Evolutionary conservation across 2,329 filamentous ascomycete genomes (phyloP).

Genomic region (Huntiella bhutanensis): DNA sequence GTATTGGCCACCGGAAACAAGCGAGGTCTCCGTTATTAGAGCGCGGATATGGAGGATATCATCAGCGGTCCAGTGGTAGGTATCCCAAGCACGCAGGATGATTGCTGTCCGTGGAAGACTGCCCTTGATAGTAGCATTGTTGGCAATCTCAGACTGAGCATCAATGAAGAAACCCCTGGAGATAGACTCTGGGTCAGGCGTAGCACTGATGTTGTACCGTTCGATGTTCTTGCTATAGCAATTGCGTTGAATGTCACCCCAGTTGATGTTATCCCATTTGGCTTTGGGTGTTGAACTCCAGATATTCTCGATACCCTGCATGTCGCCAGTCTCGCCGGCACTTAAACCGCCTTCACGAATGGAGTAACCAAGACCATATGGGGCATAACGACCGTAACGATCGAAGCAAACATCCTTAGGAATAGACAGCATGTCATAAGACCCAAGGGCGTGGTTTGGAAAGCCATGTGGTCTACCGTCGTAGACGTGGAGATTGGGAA

Average conservation of each 20-base stretch:
- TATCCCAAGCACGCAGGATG: constrained; percentile 66
- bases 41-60: constrained; percentile 68
- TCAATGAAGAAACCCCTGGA: constrained; percentile 34
- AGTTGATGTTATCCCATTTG: constrained; percentile 59
- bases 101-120: constrained; percentile 49
- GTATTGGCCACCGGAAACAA: constrained; percentile 72
- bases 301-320: constrained; percentile 58
- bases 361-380: constrained; percentile 81
- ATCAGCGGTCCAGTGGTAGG: constrained; percentile 60
- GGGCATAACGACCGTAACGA: constrained; percentile 67
- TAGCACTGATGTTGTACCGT: constrained; percentile 25
- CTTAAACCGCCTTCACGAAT: constrained; percentile 60
- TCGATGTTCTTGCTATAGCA: constrained; percentile 60
- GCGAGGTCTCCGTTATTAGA: constrained; percentile 61
- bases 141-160: constrained; percentile 15
- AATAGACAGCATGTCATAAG: constrained; percentile 60
- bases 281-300: constrained; percentile 56
- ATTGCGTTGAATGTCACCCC: constrained; percentile 57
- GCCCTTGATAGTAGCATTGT: constrained; percentile 5
- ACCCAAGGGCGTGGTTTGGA: constrained; percentile 71
- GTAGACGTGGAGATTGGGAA: constrained; percentile 56
- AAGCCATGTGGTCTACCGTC: constrained; percentile 67
- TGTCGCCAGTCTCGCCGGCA: constrained; percentile 68
- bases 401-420: constrained; percentile 85
- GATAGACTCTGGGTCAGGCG: constrained; percentile 15